Evolutionary conservation across 768 basidiomycete genomes (phyloP).

Genomic region (Crucibulum laeve): DNA sequence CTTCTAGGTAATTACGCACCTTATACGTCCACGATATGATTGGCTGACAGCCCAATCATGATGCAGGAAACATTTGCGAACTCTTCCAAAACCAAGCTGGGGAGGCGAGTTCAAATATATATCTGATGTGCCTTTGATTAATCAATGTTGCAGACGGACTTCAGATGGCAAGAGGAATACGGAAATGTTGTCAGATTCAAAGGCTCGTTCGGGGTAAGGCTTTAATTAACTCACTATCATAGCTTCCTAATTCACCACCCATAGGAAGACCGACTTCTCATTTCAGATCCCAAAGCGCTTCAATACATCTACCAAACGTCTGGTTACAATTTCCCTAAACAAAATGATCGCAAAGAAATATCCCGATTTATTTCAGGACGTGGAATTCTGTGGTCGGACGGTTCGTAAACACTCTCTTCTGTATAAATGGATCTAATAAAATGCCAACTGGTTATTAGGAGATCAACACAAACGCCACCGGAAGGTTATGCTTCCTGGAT

Average conservation of each 20-base stretch:
- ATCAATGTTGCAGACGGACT: constrained; percentile 25
- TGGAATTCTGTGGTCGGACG: constrained; percentile 35
- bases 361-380: constrained; percentile 28
- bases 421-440: neutral
- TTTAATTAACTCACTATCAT: neutral
- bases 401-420: constrained; percentile 15
- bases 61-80: constrained; percentile 21
- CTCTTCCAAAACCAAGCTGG: constrained; percentile 28
- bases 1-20: constrained; percentile 25
- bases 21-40: neutral
- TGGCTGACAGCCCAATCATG: neutral
- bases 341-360: constrained; percentile 29
- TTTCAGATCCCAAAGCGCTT: constrained; percentile 46
- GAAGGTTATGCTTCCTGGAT: constrained; percentile 42
- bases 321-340: constrained; percentile 38
- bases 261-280: constrained; percentile 39
- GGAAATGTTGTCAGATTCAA: constrained; percentile 35
- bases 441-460: constrained; percentile 11
- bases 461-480: constrained; percentile 42
- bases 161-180: constrained; percentile 39
- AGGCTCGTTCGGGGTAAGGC: constrained; percentile 30
- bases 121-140: neutral
- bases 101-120: constrained; percentile 14
- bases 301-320: constrained; percentile 40
- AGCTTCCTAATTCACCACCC: neutral